Conservation (phyloP, 139 green algal genomes). For the Chlorella sp. region DNA sequence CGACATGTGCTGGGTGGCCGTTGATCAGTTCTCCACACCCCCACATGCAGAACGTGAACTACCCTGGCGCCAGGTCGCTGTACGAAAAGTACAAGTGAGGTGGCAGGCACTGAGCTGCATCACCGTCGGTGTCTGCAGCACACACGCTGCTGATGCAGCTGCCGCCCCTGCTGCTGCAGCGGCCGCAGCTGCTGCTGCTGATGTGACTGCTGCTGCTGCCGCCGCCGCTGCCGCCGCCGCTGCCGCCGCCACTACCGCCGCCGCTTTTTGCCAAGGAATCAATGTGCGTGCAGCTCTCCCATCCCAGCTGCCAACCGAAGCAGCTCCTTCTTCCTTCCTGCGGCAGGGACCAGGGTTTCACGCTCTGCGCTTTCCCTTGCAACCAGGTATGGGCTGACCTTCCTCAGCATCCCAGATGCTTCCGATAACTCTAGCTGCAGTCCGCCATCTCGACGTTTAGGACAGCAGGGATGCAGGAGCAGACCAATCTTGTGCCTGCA, state of each 20-base stretch:
- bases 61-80: conserved; percentile 48
- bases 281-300: not conserved
- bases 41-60: conserved; percentile 65
- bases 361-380: conserved; percentile 83
- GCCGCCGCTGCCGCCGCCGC: too few relatives aligned
- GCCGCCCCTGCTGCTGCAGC: not conserved
- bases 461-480: too few relatives aligned
- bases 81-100: conserved; percentile 28
- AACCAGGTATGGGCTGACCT: conserved; percentile 70
- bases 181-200: not conserved
- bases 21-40: too few relatives aligned
- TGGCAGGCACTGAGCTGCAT: not conserved
- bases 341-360: conserved; percentile 78
- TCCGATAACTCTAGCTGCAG: too few relatives aligned
- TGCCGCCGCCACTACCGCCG: too few relatives aligned
- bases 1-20: too few relatives aligned
- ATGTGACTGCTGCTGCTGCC: too few relatives aligned
- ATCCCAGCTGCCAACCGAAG: too few relatives aligned
- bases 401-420: too few relatives aligned
- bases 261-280: too few relatives aligned
- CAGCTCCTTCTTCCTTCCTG: not conserved
- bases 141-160: not conserved
- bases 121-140: not conserved
- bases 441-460: too few relatives aligned
- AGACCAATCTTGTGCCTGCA: too few relatives aligned